Percentiles rank a stretch among this genome's conserved stretches.
These are phyloP conservation scores for Serendipita sp. DNA, from an alignment of 768 basidiomycete genomes.

Conservation along the genomic window DNA sequence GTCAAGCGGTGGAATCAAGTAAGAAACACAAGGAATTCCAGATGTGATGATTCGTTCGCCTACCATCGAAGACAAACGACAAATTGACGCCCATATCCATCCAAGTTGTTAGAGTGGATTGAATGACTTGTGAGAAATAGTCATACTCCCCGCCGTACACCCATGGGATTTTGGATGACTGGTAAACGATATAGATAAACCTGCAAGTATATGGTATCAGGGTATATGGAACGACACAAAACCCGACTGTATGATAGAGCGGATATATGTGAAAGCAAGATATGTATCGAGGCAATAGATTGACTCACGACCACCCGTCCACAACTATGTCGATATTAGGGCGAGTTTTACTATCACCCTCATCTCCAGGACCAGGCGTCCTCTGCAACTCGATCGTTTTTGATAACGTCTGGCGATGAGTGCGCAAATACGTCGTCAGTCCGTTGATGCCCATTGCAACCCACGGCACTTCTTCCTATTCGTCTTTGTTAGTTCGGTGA, in stretches of 20 bases:
- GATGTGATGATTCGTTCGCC: conserved; percentile 9
- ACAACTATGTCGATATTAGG: conserved; percentile 39
- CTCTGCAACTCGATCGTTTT: conserved; percentile 20
- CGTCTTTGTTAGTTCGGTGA: too few species aligned
- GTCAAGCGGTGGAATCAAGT: not conserved
- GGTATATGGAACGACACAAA: too few species aligned
- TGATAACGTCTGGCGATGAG: conserved; percentile 26
- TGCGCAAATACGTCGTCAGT: conserved; percentile 33
- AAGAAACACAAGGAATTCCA: not conserved
- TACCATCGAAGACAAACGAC: conserved; percentile 75
- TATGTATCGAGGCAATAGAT: not conserved
- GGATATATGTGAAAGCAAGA: too few species aligned
- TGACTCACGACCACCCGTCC: conserved; percentile 76
- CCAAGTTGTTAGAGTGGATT: conserved; percentile 46
- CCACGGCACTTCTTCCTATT: too few species aligned
- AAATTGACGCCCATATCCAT: conserved; percentile 44
- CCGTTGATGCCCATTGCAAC: conserved; percentile 34
- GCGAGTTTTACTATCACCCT: not conserved
- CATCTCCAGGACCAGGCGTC: not conserved
- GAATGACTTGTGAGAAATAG: conserved; percentile 34
- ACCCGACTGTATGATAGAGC: too few species aligned
- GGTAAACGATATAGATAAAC: conserved; percentile 56
- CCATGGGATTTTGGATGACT: conserved; percentile 52
- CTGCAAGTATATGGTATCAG: conserved; percentile 21
- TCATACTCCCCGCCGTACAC: conserved; percentile 73